These are phyloP conservation scores for Plasmodium relictum DNA, from an alignment of 169 alveolate species.

Conservation along the genomic window DNA sequence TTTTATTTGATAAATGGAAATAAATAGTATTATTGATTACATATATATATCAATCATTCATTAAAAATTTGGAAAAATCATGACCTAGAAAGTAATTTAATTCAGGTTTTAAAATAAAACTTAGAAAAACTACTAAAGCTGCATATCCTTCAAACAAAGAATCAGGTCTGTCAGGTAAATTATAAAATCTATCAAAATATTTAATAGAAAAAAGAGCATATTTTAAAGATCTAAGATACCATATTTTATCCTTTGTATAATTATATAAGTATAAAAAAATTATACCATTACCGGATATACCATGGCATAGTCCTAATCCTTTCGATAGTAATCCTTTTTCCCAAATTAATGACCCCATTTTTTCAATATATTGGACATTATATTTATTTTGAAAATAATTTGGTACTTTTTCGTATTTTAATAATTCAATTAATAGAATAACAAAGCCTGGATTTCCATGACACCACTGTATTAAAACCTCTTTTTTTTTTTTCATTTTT, in stretches of 20 bases:
- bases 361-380: conserved; percentile 26
- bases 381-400: conserved; percentile 24
- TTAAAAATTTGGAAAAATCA: conserved; percentile 3
- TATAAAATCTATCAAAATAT: conserved; percentile 39
- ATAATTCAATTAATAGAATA: conserved; percentile 45
- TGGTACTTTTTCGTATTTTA: conserved; percentile 37
- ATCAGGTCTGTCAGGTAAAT: conserved; percentile 57
- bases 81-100: conserved; percentile 32
- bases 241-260: conserved; percentile 23
- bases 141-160: conserved; percentile 65
- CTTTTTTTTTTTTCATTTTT: conserved; percentile 26
- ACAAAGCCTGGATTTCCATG: conserved; percentile 67
- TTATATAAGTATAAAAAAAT: conserved; percentile 45
- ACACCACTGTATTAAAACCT: conserved; percentile 57
- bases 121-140: conserved; percentile 39
- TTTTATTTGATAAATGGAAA: too few relatives aligned
- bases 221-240: conserved; percentile 66
- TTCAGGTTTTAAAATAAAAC: conserved; percentile 31
- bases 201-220: conserved; percentile 59
- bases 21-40: not conserved
- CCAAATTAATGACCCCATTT: conserved; percentile 60
- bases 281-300: conserved; percentile 63
- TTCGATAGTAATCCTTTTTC: conserved; percentile 42
- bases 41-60: not conserved
- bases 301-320: conserved; percentile 71